Conservation (phyloP, 768 basidiomycete genomes). For the Serpula lacrymans region DNA sequence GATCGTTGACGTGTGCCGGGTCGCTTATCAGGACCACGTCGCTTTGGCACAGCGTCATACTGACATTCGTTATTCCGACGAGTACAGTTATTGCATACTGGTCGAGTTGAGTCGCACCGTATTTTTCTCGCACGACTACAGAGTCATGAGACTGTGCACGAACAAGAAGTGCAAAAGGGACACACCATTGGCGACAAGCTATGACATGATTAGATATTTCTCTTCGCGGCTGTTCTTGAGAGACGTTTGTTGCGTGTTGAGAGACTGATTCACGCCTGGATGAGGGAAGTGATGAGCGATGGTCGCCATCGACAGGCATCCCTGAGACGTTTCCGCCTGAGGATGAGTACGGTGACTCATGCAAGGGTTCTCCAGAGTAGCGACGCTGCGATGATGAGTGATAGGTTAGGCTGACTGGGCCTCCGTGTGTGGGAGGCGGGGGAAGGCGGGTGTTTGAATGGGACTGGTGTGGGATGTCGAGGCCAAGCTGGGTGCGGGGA, state of each 20-base stretch:
- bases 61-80: slow-evolving; percentile 74
- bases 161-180: slow-evolving; percentile 24
- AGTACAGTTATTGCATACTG: slow-evolving; percentile 78
- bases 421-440: slow-evolving; percentile 23
- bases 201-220: slow-evolving; percentile 70
- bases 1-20: slow-evolving; percentile 81
- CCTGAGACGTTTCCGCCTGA: slow-evolving; percentile 31
- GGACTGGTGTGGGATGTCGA: slow-evolving; percentile 41
- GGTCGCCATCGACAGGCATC: slow-evolving; percentile 20
- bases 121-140: slow-evolving; percentile 80
- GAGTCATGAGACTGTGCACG: slow-evolving; percentile 26
- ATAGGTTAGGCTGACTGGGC: slow-evolving; percentile 14
- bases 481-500: slow-evolving; percentile 44
- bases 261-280: slow-evolving; percentile 44
- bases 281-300: slow-evolving; percentile 32
- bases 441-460: slow-evolving; percentile 41
- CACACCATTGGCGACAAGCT: slow-evolving; percentile 82
- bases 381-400: slow-evolving; percentile 22
- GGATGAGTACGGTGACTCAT: slow-evolving; percentile 35
- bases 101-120: slow-evolving; percentile 80
- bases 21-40: slow-evolving; percentile 82
- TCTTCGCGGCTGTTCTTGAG: slow-evolving; percentile 41
- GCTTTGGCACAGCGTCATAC: slow-evolving; percentile 78
- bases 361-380: slow-evolving; percentile 35
- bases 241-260: slow-evolving; percentile 30